phyloP scores from a whole-genome alignment of 371 early-diverging fungal species.

The Umbelopsis sp. region DNA sequence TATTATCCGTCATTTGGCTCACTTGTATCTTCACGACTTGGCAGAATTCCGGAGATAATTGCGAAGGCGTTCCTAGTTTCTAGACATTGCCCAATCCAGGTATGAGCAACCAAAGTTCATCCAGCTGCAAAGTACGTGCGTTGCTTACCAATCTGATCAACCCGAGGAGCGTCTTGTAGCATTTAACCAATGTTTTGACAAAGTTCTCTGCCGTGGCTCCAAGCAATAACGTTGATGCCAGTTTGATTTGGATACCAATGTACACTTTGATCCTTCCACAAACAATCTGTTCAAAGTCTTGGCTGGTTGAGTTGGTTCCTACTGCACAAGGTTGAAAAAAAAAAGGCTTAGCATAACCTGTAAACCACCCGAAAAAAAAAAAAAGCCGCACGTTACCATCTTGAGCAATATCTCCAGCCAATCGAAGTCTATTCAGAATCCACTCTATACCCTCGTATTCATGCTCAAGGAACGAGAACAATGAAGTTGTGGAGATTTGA shows the following conservation, averaged over 20 bases:
- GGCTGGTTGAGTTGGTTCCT: slow-evolving; percentile 21
- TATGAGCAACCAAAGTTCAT: neutral
- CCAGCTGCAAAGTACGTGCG: neutral
- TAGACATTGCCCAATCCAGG: slow-evolving; percentile 21
- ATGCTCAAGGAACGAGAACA: slow-evolving; percentile 45
- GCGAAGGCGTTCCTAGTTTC: slow-evolving; percentile 39
- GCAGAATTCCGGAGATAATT: slow-evolving; percentile 37
- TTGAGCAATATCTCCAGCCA: neutral
- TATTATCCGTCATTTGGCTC: slow-evolving; percentile 41
- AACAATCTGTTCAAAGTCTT: slow-evolving; percentile 35
- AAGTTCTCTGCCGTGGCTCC: slow-evolving; percentile 44
- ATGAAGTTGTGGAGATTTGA: slow-evolving; percentile 24
- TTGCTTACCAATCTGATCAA: slow-evolving; percentile 53
- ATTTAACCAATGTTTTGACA: slow-evolving; percentile 43
- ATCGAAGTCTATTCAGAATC: slow-evolving; percentile 43
- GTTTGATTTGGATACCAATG: slow-evolving; percentile 32
- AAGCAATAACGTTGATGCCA: slow-evolving; percentile 36
- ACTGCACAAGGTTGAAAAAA: neutral
- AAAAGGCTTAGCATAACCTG: neutral
- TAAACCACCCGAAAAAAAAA: neutral
- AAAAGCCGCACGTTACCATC: neutral
- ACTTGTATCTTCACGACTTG: slow-evolving; percentile 38
- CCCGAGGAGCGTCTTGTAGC: slow-evolving; percentile 43
- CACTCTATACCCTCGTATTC: slow-evolving; percentile 50
- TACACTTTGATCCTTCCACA: slow-evolving; percentile 33